Evolutionary conservation across 352 stramenopile genomes (phyloP), one percentile per base, ranked within the genome.

Genomic region (Plasmopara viticola): DNA sequence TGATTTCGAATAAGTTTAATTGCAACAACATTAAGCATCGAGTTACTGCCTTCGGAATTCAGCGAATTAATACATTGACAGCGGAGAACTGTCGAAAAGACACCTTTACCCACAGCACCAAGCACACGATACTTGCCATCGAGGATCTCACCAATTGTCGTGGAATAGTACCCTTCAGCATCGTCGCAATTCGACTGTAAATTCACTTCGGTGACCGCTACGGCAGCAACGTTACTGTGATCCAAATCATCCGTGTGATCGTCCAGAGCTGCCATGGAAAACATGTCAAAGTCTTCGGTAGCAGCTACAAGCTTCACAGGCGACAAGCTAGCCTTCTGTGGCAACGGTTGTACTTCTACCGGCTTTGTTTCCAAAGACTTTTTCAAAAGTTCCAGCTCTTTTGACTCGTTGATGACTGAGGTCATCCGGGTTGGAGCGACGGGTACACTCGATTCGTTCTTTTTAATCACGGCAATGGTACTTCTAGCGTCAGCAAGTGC

Each of bases 21-120:
- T 6, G 85, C 85, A 5, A 96, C 84, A 2, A 74, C 43, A 5
- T 78, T 44, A 34, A 67, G 46, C n/a, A 15, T 15, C 1, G 10
- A 40, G 14, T 51, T 45, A 30, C 50, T 38, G 9, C 20, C 44
- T 7, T 35, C 44, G 30, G 28, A 72, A 29, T 44, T 25, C 12
- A 72, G 64, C 13, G 70, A 76, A 7, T 80, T 67, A 38, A 74
- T 55, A 17, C 70, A 74, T 29, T 93, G 74, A 61, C 95, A 98
- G 49, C 96, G 92, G n/a, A 99, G 68, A 12, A 99, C 97, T 4
- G 92, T 98, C 5, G 91, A 98, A 64, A 99, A 99, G 1, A 99
- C 96, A 13, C 97, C 97, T 58, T 98, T 98, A 0, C 97, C 97
- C 10, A 92, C 88, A 6, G 87, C 78, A 7, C 94, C 91, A n/a